phyloP scores from a whole-genome alignment of 164 flowering plant species.

The Dillenia turbinata region DNA sequence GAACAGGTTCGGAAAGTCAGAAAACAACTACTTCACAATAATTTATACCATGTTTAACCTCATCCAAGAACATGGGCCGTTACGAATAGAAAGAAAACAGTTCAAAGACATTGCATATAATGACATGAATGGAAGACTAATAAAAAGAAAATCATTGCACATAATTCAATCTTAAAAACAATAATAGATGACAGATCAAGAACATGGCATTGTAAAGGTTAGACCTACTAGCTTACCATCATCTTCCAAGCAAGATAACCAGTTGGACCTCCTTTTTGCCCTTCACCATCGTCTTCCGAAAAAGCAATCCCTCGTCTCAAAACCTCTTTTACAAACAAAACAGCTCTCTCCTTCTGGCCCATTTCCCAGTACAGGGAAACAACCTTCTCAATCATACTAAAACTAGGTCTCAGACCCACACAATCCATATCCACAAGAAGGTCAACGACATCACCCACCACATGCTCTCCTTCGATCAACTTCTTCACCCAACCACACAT shows the following conservation, averaged over 20 bases:
- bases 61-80: too few relatives aligned
- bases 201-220: too few relatives aligned
- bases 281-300: conserved; percentile 34
- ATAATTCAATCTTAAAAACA: not conserved
- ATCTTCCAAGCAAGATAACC: conserved; percentile 97
- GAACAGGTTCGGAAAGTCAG: too few relatives aligned
- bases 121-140: too few relatives aligned
- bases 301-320: conserved; percentile 46
- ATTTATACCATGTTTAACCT: too few relatives aligned
- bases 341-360: conserved; percentile 56
- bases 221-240: conserved; percentile 52
- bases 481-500: conserved; percentile 93
- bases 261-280: conserved; percentile 74
- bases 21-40: too few relatives aligned
- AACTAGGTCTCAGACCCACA: conserved; percentile 75
- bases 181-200: not conserved
- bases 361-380: conserved; percentile 81
- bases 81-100: not conserved
- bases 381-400: conserved; percentile 92
- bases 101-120: not conserved
- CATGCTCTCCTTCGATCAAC: conserved; percentile 52
- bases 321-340: conserved; percentile 72
- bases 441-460: conserved; percentile 68
- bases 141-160: not conserved
- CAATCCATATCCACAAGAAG: conserved; percentile 92